phyloP scores from a whole-genome alignment of 106 monocot genomes.

The Agapanthus africanus region DNA sequence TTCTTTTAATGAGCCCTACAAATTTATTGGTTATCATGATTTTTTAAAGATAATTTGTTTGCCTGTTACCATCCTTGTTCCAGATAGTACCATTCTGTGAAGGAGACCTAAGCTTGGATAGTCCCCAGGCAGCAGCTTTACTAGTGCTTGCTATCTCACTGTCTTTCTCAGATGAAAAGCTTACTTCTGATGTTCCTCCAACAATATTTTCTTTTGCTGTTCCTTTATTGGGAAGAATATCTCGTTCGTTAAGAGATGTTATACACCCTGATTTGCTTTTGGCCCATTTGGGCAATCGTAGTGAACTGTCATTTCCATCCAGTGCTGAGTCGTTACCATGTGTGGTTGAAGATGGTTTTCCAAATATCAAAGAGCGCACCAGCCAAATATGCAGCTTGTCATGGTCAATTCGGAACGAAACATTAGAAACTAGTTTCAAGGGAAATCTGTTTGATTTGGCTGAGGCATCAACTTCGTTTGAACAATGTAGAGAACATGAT shows the following conservation, averaged over 20 bases:
- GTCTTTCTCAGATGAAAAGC: constrained; percentile 30
- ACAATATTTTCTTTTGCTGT: constrained; percentile 56
- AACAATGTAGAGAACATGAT: constrained; percentile 9
- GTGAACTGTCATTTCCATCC: constrained; percentile 26
- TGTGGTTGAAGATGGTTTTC: constrained; percentile 14
- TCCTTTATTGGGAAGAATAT: constrained; percentile 52
- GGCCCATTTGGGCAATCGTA: constrained; percentile 34
- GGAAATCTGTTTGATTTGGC: no score
- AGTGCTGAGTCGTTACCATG: constrained; percentile 15
- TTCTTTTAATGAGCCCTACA: not conserved
- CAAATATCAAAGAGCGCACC: not conserved
- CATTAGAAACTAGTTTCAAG: no score
- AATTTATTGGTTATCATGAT: not conserved
- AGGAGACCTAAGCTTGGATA: constrained; percentile 57
- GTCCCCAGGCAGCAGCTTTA: constrained; percentile 35
- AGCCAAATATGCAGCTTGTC: constrained; percentile 10
- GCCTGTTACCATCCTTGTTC: constrained; percentile 9
- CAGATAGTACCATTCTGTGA: constrained; percentile 40
- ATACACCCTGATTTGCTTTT: constrained; percentile 49
- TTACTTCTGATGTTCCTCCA: constrained; percentile 23
- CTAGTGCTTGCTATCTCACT: constrained; percentile 49
- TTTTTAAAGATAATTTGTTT: not conserved
- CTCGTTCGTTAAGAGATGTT: constrained; percentile 30
- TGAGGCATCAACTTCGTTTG: constrained; percentile 1
- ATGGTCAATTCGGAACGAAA: constrained; percentile 1